phyloP scores from a whole-genome alignment of 2,329 filamentous ascomycete genomes.

The Ophiocordyceps robertsii region DNA sequence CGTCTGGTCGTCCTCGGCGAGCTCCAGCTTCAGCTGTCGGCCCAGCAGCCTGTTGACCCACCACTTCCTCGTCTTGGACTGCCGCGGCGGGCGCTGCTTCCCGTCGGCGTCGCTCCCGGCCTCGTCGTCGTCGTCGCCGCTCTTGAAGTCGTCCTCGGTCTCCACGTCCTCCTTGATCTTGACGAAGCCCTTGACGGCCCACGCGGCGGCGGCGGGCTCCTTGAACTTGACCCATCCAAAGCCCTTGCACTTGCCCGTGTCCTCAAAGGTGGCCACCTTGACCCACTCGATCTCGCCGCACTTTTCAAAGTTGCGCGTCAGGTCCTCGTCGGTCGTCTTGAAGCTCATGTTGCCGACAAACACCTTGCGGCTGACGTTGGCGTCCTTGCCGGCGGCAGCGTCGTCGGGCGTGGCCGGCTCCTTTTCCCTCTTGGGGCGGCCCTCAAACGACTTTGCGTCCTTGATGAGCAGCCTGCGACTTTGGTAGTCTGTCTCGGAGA shows the following conservation, averaged over 20 bases:
- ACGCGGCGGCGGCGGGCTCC: conserved; percentile 58
- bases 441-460: conserved; percentile 78
- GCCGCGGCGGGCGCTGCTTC: conserved; percentile 28
- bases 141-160: conserved; percentile 47
- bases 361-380: conserved; percentile 63
- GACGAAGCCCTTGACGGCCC: conserved; percentile 63
- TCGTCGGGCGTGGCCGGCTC: conserved; percentile 20
- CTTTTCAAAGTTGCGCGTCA: conserved; percentile 68
- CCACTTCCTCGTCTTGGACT: conserved; percentile 54
- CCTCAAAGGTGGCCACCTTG: conserved; percentile 90
- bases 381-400: conserved; percentile 15
- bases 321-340: conserved; percentile 65
- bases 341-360: conserved; percentile 89
- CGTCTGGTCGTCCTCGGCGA: conserved; percentile 79
- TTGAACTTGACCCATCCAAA: conserved; percentile 92
- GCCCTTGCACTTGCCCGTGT: conserved; percentile 94
- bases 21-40: conserved; percentile 73
- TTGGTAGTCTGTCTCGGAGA: conserved; percentile 71
- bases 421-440: conserved; percentile 59
- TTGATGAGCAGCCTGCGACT: conserved; percentile 85
- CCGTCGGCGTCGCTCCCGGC: conserved; percentile 30
- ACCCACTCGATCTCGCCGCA: conserved; percentile 74
- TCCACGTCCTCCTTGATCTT: conserved; percentile 53
- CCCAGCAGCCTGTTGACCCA: conserved; percentile 79
- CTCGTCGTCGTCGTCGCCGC: conserved; percentile 25